Evolutionary conservation across 176 grass and related monocot species (phyloP), one percentile per base, ranked within the genome.

Genomic region (Bonia amplexicaulis): DNA sequence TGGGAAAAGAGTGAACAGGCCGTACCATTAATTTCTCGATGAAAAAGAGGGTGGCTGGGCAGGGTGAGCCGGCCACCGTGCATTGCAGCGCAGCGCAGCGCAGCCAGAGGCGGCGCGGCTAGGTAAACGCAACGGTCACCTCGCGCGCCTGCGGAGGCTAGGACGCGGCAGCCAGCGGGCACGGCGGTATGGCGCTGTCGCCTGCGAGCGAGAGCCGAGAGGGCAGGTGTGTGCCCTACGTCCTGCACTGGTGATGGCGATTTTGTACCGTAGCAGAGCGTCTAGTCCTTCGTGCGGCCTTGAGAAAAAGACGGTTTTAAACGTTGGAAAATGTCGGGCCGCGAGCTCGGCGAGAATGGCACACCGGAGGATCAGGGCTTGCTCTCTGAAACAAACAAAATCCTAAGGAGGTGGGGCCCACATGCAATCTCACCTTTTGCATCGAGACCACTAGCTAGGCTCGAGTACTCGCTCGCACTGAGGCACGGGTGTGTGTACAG

Each of bases 291-390:
- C 31, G 82, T 2, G 54, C 25, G 14, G 37, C 15, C 8, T 27
- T 15, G 31, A 23, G 45, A 22, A 6, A 52, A 53, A 37, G 65
- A 70, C 66, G 46, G 48, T 71, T 86, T 82, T 72, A 64, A 66
- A 90, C 73, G 88, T 86, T 90, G 68, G 65, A 33, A 37, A 27
- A 10, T 71, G 78, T 39, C 78, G 66, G 88, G 33, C 45, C 55
- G 47, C 42, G 11, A 57, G 62, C 69, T 66, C 11, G 20, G 12
- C 75, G 59, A 86, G 79, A 86, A 78, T 72, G 88, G 72, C 88
- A 71, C 44, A 53, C 85, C 69, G 9, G 17, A 48, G 59, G 53
- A 73, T 37, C 82, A 17, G 17, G 52, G 77, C 52, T 66, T 29
- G 15, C 17, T 62, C 80, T 73, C 52, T 13, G 77, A 77, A 29